Base-by-base conservation (phyloP, 78 protist species). In the Guillardia theta region DNA sequence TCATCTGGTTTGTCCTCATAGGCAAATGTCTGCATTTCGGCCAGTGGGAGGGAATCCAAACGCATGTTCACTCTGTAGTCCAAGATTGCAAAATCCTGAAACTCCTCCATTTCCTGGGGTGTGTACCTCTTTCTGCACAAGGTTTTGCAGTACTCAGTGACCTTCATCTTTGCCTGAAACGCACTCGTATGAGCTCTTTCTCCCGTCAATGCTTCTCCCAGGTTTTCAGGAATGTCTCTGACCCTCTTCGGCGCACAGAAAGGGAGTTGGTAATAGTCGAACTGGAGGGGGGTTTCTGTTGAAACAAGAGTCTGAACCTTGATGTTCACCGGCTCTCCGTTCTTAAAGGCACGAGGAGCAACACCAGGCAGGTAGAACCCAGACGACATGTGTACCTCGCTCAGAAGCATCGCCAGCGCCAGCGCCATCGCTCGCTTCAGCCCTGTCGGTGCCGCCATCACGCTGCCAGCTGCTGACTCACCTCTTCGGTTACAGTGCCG, bases 21-120 rank as follows among this genome's bases (percentile, higher is more conserved):
- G 15, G 62, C 93, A 8, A 88, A 12, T 18, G 27, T 88, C 46
- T 4, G 22, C 54, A 88, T 48, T 46, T 88, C 93, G 15, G 93
- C 93, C 18, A 88, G 4, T 5, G 93, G 93, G 6, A 88, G 64
- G 64, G 27, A 48, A 10, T 88, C 93, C 54, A 48, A 24, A 36
- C 93, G 54, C 93, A 88, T 88, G 39, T 88, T 88, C 37, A 88
- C 93, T 9, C 93, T n/a, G 62, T 88, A 88, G 12, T 48, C 93
- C 3, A 88, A 27, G 39, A 88, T 48, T 27, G 93, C 54, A 48
- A 88, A 88, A 64, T 88, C 93, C 62, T 88, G 90, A 48, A 88
- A 88, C 93, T 88, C 93, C 64, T 88, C 93, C 93, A 88, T 88
- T 27, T 88, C 47, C 64, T 88, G 54, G 48, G 93, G 44, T 6